These are phyloP conservation scores for Penstemon davidsonii DNA, from an alignment of 257 asterid species.

Conservation along the genomic window DNA sequence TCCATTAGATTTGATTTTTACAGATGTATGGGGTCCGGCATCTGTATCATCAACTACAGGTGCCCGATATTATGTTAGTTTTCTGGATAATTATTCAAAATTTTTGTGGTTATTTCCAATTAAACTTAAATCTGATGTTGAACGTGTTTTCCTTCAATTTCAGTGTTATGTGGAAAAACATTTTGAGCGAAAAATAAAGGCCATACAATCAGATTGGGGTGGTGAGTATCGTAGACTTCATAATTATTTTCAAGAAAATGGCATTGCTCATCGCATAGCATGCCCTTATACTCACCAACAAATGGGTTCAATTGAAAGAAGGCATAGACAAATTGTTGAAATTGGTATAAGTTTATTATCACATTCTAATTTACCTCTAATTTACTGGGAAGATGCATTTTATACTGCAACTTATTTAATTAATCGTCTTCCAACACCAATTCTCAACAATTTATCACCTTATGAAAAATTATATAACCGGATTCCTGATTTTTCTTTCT, in stretches of 20 bases:
- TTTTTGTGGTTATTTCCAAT: background rate
- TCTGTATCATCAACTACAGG: background rate
- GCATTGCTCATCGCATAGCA: background rate
- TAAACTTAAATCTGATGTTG: background rate
- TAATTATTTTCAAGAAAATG: background rate
- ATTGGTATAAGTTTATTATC: background rate
- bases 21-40: constrained; percentile 4
- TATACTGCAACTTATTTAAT: background rate
- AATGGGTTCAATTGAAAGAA: background rate
- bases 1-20: background rate
- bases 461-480: background rate
- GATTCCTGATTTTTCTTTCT: background rate
- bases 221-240: too few relatives aligned
- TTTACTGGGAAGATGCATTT: background rate
- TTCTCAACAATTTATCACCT: background rate
- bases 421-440: constrained; percentile 6
- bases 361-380: background rate
- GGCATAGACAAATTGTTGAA: constrained; percentile 17
- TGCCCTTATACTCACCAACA: constrained; percentile 11
- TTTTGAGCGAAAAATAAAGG: too few relatives aligned
- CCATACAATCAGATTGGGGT: too few relatives aligned
- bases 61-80: constrained; percentile 1
- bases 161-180: background rate
- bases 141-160: background rate
- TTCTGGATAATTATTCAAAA: constrained; percentile 3